These are phyloP conservation scores for Platanthera guangdongensis DNA, from an alignment of 106 monocot species.

Conservation along the genomic window DNA sequence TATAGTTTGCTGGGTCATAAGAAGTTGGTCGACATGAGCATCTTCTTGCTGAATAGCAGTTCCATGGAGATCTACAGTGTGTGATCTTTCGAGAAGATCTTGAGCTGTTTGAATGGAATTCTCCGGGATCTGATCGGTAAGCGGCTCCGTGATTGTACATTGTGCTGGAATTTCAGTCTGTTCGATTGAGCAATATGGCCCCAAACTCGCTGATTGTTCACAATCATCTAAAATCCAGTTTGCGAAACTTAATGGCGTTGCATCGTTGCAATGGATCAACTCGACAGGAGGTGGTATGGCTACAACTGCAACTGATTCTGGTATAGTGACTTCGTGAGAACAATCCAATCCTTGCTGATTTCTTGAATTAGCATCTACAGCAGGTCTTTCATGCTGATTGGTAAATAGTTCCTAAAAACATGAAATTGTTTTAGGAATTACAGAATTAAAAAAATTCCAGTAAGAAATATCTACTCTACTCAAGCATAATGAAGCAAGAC, in stretches of 20 bases:
- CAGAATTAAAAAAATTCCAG: neutral
- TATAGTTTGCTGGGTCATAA: neutral
- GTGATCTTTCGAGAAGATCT: neutral
- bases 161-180: conserved; percentile 11
- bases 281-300: conserved; percentile 4
- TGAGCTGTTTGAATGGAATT: neutral
- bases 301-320: conserved; percentile 1
- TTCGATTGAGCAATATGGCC: neutral
- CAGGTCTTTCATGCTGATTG: conserved; percentile 4
- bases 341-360: neutral
- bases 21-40: neutral
- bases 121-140: neutral
- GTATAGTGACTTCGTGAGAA: neutral
- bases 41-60: neutral
- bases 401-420: neutral
- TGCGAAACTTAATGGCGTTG: neutral
- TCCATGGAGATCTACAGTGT: neutral
- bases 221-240: neutral
- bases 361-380: conserved; percentile 12
- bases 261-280: neutral
- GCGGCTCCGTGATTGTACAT: neutral
- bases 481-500: neutral
- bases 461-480: neutral
- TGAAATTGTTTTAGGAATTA: neutral
- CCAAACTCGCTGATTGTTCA: neutral